These are phyloP conservation scores for Wickerhamomyces xylosicus DNA, from an alignment of 805 yeast species.

Conservation along the genomic window DNA sequence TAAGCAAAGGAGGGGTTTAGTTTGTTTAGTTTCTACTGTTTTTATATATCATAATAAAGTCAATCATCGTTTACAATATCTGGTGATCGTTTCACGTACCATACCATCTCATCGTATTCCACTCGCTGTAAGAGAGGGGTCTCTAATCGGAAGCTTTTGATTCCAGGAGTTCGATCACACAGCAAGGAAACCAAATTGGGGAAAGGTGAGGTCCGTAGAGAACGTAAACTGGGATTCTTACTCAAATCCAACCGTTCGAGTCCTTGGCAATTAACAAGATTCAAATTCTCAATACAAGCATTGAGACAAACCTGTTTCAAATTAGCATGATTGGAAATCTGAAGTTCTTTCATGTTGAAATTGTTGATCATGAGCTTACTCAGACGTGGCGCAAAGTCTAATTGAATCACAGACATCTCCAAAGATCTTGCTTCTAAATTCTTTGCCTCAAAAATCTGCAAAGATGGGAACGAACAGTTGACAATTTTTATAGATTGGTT, in stretches of 20 bases:
- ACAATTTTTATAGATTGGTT: slow-evolving; percentile 6
- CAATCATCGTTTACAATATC: no score
- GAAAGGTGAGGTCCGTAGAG: background rate
- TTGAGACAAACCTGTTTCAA: background rate
- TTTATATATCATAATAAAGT: no score
- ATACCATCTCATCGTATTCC: background rate
- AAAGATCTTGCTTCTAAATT: slow-evolving; percentile 8
- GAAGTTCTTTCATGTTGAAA: background rate
- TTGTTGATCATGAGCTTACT: no score
- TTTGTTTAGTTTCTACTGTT: slow-evolving; percentile 1
- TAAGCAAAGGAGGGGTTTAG: slow-evolving; percentile 22
- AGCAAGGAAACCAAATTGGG: background rate
- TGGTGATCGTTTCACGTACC: background rate
- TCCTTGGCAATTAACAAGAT: background rate
- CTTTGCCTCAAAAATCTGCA: slow-evolving; percentile 6
- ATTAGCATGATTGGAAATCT: background rate
- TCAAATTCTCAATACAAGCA: background rate
- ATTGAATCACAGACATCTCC: slow-evolving; percentile 3
- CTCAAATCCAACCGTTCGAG: background rate
- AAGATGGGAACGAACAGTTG: slow-evolving; percentile 8
- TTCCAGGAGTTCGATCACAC: background rate
- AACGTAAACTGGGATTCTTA: background rate
- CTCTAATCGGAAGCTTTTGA: background rate
- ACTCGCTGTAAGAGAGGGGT: background rate
- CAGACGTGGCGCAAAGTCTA: background rate